Conservation (phyloP, 2,329 filamentous ascomycete genomes). For the Chrysosphaeria jannelii region DNA sequence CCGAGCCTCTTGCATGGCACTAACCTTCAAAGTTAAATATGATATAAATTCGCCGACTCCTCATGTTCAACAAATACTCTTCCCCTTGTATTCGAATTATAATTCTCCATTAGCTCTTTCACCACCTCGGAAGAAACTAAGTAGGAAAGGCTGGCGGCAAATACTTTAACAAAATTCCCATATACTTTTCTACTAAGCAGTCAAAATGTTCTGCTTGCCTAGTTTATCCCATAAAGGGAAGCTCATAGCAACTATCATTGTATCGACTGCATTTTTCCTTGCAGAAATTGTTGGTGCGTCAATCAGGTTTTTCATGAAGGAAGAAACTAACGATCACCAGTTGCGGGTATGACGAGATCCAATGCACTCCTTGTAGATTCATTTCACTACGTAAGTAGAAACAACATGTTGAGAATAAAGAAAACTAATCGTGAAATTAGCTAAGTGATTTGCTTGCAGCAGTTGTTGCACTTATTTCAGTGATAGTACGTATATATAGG, state of each 20-base stretch:
- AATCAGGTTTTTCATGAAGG: too few relatives aligned
- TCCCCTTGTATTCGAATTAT: too few relatives aligned
- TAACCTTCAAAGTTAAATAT: too few relatives aligned
- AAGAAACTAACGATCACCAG: constrained; percentile 11
- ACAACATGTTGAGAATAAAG: constrained; percentile 12
- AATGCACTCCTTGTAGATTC: constrained; percentile 47
- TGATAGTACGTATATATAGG: constrained; percentile 17
- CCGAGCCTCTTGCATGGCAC: too few relatives aligned
- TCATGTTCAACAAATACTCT: too few relatives aligned
- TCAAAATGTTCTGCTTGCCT: too few relatives aligned
- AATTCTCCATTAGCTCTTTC: too few relatives aligned
- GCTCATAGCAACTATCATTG: constrained; percentile 15
- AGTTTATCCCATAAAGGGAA: constrained; percentile 16
- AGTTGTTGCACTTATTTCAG: constrained; percentile 30
- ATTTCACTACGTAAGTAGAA: constrained; percentile 35
- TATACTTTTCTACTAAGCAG: too few relatives aligned
- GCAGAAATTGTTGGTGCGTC: constrained; percentile 16
- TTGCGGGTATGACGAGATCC: constrained; percentile 40
- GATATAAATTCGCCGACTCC: too few relatives aligned
- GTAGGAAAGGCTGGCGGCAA: too few relatives aligned
- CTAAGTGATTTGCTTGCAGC: constrained; percentile 43
- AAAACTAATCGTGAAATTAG: constrained; percentile 25
- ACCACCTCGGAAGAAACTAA: too few relatives aligned
- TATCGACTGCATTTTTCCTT: constrained; percentile 20
- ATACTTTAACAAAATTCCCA: too few relatives aligned